Base-by-base conservation (phyloP, 2,329 filamentous ascomycete genomes). In the Cryphonectria nitschkei region DNA sequence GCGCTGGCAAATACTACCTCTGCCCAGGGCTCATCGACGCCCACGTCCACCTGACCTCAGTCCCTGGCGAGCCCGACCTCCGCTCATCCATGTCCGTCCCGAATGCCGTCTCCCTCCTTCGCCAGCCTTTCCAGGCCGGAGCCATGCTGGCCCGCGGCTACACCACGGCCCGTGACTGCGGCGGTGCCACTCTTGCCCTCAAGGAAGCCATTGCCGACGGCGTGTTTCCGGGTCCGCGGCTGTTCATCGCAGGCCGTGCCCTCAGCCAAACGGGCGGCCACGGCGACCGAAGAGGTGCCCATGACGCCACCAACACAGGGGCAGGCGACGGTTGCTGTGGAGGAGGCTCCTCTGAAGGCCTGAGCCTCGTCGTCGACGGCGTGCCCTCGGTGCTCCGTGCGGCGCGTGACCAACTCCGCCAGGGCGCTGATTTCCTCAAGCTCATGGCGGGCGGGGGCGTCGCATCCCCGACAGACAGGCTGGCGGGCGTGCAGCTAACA, bases 381-480 rank as follows among this genome's bases (percentile, higher is more conserved):
- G 86, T 88, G 0, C 80, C 86, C 0, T 84, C 86, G 61, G 89
- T 87, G 73, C 79, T 87, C 58, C 82, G 82, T 29, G 84, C 80
- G 9, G 82, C 84, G 0, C 81, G 88, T 2, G 86, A 89, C 67
- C 84, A 89, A 75, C 76, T 90, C 0, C 81, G 88, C 2, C 81
- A 79, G 11, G 88, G 88, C 1, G 85, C 86, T 0, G 86, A 90
- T 75, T 89, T 90, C 74, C 84, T 90, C 77, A 90, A 90, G 77
- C 87, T 90, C 73, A 89, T 89, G 87, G 81, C 81, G 0, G 83
- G 83, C 6, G 88, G 88, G 1, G 88, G 88, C 11, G 87, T 90
- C 1, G 82, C 85, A 0, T 86, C 82, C 14, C 86, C 86, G 0
- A 88, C 86, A 0, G 88, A 90, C 75, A 52, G 66, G 54, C 79